A percentile compares a stretch with the other conserved stretches of the same genome.
These are phyloP conservation scores for Diaporthe eres DNA, from an alignment of 2,329 filamentous ascomycete species.

Conservation along the genomic window DNA sequence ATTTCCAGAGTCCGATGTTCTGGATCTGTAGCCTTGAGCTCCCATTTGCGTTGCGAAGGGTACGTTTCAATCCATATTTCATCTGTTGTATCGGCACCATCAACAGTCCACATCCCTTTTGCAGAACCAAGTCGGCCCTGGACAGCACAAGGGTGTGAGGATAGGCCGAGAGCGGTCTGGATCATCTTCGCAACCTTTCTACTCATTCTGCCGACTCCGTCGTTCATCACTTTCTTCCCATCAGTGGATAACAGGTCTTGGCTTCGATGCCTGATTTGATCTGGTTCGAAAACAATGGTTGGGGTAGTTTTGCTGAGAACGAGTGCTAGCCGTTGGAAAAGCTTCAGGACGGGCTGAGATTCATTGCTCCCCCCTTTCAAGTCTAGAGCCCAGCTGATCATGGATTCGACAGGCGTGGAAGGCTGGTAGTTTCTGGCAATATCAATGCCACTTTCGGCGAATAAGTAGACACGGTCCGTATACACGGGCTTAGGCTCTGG, in stretches of 20 bases:
- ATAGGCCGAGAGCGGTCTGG: constrained; percentile 63
- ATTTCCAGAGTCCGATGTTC: constrained; percentile 77
- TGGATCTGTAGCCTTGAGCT: constrained; percentile 59
- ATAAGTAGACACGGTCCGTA: constrained; percentile 65
- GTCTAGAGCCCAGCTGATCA: constrained; percentile 69
- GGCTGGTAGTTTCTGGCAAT: constrained; percentile 49
- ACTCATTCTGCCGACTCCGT: constrained; percentile 78
- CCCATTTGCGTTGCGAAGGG: constrained; percentile 79
- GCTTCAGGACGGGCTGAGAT: constrained; percentile 64
- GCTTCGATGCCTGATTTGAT: constrained; percentile 59
- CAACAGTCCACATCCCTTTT: constrained; percentile 82
- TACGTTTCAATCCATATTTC: constrained; percentile 76
- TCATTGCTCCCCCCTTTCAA: constrained; percentile 55
- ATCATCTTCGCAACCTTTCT: constrained; percentile 68
- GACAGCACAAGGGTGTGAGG: constrained; percentile 72
- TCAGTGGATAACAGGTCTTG: constrained; percentile 57
- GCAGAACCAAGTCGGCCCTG: constrained; percentile 80
- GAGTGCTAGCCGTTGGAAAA: constrained; percentile 70
- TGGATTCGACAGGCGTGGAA: constrained; percentile 52
- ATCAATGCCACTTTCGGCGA: constrained; percentile 65
- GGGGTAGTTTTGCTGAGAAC: constrained; percentile 67
- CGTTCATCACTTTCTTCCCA: constrained; percentile 69
- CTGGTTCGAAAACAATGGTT: constrained; percentile 59
- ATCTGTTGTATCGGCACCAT: constrained; percentile 61
- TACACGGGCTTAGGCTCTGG: constrained; percentile 50